Percentiles rank a stretch among this genome's conserved stretches.
These are phyloP conservation scores for Hypericum perforatum DNA, from an alignment of 345 rosid genomes.

Conservation along the genomic window DNA sequence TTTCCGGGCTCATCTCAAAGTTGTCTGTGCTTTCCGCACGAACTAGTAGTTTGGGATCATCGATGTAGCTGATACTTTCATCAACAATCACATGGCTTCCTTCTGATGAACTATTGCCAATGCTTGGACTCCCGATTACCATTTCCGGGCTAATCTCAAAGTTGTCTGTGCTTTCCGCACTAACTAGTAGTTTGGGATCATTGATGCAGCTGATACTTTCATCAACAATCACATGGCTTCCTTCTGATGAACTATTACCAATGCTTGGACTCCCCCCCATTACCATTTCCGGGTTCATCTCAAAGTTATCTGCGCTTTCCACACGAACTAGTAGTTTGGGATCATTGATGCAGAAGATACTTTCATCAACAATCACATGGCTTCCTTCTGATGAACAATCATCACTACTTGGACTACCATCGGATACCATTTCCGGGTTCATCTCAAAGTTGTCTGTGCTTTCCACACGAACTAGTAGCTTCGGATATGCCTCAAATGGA, in stretches of 20 bases:
- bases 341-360: neutral
- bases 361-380: constrained; percentile 3
- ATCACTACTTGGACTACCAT: constrained; percentile 9
- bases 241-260: constrained; percentile 11
- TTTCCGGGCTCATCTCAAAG: neutral
- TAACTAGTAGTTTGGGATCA: constrained; percentile 6
- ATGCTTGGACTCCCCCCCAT: constrained; percentile 14
- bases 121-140: constrained; percentile 14
- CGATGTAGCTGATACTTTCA: neutral
- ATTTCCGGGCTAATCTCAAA: neutral
- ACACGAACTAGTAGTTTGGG: constrained; percentile 13
- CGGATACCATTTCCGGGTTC: constrained; percentile 6
- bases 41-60: constrained; percentile 6
- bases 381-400: constrained; percentile 7
- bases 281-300: constrained; percentile 1
- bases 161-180: constrained; percentile 1
- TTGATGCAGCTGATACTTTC: constrained; percentile 1
- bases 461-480: no score
- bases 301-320: neutral
- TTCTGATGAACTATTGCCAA: constrained; percentile 12
- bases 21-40: constrained; percentile 3
- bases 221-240: constrained; percentile 1
- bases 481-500: no score
- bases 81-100: constrained; percentile 1
- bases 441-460: constrained; percentile 6